These are phyloP conservation scores for Phaffomyces opuntiae DNA, from an alignment of 805 yeast genomes.

Conservation along the genomic window DNA sequence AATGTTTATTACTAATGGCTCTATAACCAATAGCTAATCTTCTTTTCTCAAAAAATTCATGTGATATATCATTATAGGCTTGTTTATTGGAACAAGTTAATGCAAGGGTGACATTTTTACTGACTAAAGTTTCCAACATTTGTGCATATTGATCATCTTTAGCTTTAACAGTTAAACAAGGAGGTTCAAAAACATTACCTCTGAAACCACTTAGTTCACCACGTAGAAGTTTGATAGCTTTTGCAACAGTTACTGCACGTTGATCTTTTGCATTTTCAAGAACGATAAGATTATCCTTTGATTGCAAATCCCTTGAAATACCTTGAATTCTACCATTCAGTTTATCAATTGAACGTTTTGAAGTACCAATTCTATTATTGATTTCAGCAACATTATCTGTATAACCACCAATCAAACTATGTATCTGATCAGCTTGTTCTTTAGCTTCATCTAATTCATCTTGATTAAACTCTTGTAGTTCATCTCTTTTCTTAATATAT, in stretches of 20 bases:
- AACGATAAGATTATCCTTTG: constrained; percentile 46
- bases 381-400: constrained; percentile 21
- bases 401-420: too few species aligned
- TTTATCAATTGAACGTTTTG: constrained; percentile 26
- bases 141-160: constrained; percentile 42
- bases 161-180: constrained; percentile 56
- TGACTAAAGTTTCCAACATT: constrained; percentile 52
- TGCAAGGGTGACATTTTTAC: constrained; percentile 46
- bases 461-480: constrained; percentile 14
- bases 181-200: constrained; percentile 60
- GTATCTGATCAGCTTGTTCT: constrained; percentile 8
- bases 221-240: constrained; percentile 37
- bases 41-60: constrained; percentile 31
- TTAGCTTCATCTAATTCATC: constrained; percentile 12
- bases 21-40: constrained; percentile 48
- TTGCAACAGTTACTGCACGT: constrained; percentile 7
- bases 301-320: constrained; percentile 31
- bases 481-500: constrained; percentile 13
- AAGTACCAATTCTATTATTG: constrained; percentile 34
- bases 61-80: constrained; percentile 41
- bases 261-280: constrained; percentile 25
- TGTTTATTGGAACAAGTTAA: constrained; percentile 51
- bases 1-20: constrained; percentile 27
- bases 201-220: constrained; percentile 27
- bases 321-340: constrained; percentile 24